Evolutionary conservation across 2,329 filamentous ascomycete genomes (phyloP).

Genomic region (Tolypocladium endophyticum): DNA sequence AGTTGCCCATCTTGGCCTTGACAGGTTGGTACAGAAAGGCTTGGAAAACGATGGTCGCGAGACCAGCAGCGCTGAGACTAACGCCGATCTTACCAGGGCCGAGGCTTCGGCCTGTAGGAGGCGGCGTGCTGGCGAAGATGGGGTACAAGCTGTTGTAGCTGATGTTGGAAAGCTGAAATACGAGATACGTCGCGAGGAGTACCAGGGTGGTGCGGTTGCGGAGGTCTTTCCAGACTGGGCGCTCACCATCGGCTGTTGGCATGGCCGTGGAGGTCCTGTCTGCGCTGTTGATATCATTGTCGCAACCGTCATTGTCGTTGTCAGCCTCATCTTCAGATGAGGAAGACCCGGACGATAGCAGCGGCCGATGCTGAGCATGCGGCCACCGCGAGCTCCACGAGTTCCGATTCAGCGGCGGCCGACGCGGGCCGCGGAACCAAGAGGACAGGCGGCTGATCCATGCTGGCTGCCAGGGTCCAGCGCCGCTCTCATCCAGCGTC

Average conservation of each 20-base stretch:
- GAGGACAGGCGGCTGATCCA: slow-evolving; percentile 21
- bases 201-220: slow-evolving; percentile 74
- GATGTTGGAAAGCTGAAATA: slow-evolving; percentile 90
- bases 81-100: slow-evolving; percentile 74
- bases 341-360: slow-evolving; percentile 15
- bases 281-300: slow-evolving; percentile 8
- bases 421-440: slow-evolving; percentile 13
- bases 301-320: background rate
- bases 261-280: background rate
- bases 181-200: slow-evolving; percentile 74
- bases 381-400: slow-evolving; percentile 31
- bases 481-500: slow-evolving; percentile 36
- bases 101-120: slow-evolving; percentile 68
- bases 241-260: slow-evolving; percentile 7
- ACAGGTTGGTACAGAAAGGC: slow-evolving; percentile 72
- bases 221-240: slow-evolving; percentile 42
- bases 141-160: slow-evolving; percentile 93
- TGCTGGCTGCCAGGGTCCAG: slow-evolving; percentile 17
- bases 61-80: slow-evolving; percentile 72
- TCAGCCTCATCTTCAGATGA: slow-evolving; percentile 14
- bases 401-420: slow-evolving; percentile 12
- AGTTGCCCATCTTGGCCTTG: slow-evolving; percentile 71
- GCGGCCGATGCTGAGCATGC: slow-evolving; percentile 15
- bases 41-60: slow-evolving; percentile 84
- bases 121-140: slow-evolving; percentile 69